A percentile compares a stretch with the other conserved stretches of the same genome.
These are phyloP conservation scores for Chrysoporthe deuterocubensis DNA, from an alignment of 2,329 filamentous ascomycete species.

Conservation along the genomic window DNA sequence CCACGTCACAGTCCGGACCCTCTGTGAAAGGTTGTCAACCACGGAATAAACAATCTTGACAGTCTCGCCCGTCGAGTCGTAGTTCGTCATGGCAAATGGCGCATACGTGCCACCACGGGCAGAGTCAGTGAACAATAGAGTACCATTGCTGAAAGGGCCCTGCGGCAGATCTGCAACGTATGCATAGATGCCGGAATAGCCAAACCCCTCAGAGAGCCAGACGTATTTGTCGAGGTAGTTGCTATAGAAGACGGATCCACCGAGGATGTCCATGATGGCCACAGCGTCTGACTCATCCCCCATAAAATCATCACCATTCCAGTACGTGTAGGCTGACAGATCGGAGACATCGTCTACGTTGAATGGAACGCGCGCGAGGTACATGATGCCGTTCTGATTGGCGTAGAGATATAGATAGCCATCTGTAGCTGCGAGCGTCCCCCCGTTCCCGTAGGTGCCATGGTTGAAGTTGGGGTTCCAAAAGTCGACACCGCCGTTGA, in stretches of 20 bases:
- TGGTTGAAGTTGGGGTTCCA: conserved; percentile 3
- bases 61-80: background rate
- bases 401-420: conserved; percentile 4
- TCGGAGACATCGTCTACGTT: conserved; percentile 1
- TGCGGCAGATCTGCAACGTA: conserved; percentile 1
- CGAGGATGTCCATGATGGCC: background rate
- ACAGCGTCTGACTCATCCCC: background rate
- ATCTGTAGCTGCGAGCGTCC: background rate
- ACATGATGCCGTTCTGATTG: background rate
- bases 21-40: conserved; percentile 5
- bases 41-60: conserved; percentile 7
- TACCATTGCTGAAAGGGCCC: conserved; percentile 1
- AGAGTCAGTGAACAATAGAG: background rate
- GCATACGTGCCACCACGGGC: conserved; percentile 1
- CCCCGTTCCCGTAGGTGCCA: conserved; percentile 2
- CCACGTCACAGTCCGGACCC: conserved; percentile 7
- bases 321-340: conserved; percentile 3
- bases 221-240: conserved; percentile 2
- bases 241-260: conserved; percentile 10
- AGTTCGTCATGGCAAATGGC: background rate
- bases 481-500: conserved; percentile 10
- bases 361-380: conserved; percentile 1
- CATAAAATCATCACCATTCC: conserved; percentile 6
- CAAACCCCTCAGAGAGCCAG: background rate
- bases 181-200: conserved; percentile 2